Evolutionary conservation across 768 basidiomycete genomes (phyloP), one percentile per base, ranked within the genome.

Genomic region (Tricholoma hemisulphureum): DNA sequence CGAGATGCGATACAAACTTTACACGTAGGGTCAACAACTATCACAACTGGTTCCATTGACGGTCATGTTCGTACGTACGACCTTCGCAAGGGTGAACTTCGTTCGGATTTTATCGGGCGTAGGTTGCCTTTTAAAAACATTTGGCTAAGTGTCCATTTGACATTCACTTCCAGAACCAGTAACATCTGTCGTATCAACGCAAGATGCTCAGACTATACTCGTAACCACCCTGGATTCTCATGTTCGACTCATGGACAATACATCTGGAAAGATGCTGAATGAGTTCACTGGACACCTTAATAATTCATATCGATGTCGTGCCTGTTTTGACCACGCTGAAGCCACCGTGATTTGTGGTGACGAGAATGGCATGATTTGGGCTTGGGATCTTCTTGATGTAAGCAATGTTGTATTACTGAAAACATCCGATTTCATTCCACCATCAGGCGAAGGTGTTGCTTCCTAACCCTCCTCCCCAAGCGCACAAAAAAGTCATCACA

Each of bases 41-140:
- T 98, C 63, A 76, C 87, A 37, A 79, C 92, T 2, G 94, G 93
- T 8, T 93, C 93, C 3, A 88, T 97, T 5, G 97, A 99, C 60
- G 96, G 97, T 2, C 82, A 89, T 68, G 86, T 96, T 43, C 85
- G 97, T 18, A 93, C 92, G 8, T 98, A 98, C 72, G 97, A 99
- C 72, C 79, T 99, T 29, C 88, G 97, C 53, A 93, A 89, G 77
- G 97, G 97, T 21, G 86, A 96, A 69, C 75, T 98, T 26, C 84
- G 89, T 7, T 82, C 90, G 43, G 97, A 99, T 71, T 94, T 86
- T 67, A 83, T 98, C 62, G 96, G 96, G 7, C 84, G 94, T 95
- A 70, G 9, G 65, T 92, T 83, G 13, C 21, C 35, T 32, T 32
- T 32, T 10, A 39, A 16, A 53, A 39, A 29, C n/a, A 13, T 9